Conservation (phyloP, 257 asterid genomes). For the Ilex asprella region DNA sequence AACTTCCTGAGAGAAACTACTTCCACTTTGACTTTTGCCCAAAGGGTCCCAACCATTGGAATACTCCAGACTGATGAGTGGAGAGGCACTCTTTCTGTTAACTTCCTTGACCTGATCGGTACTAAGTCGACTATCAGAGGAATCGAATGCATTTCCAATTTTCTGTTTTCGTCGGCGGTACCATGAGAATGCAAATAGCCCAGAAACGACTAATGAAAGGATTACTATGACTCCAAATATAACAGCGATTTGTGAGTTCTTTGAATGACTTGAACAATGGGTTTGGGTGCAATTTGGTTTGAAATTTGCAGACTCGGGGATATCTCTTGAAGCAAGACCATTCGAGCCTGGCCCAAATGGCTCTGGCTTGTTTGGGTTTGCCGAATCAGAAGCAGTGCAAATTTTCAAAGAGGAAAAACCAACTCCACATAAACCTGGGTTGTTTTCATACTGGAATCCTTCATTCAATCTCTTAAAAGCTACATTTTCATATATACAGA, state of each 20-base stretch:
- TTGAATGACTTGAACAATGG: constrained; percentile 21
- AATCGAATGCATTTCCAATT: constrained; percentile 58
- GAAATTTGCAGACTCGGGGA: constrained; percentile 81
- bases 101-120: constrained; percentile 57
- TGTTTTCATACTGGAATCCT: constrained; percentile 77
- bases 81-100: constrained; percentile 63
- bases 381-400: constrained; percentile 39
- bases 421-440: constrained; percentile 66
- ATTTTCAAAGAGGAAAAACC: constrained; percentile 39
- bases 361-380: constrained; percentile 46
- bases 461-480: constrained; percentile 75
- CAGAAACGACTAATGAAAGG: constrained; percentile 30
- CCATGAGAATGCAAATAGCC: constrained; percentile 59
- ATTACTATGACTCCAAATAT: constrained; percentile 38
- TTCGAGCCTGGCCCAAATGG: constrained; percentile 53
- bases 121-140: constrained; percentile 55
- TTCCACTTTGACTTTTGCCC: constrained; percentile 43
- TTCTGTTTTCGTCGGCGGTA: constrained; percentile 70
- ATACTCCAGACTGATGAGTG: constrained; percentile 81
- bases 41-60: constrained; percentile 89
- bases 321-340: constrained; percentile 54
- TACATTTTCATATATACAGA: constrained; percentile 20
- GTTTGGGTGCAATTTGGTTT: constrained; percentile 17
- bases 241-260: constrained; percentile 37
- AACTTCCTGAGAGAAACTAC: constrained; percentile 70